These are phyloP conservation scores for Globisporangium paroecandrum DNA, from an alignment of 352 stramenopile species.

Conservation along the genomic window DNA sequence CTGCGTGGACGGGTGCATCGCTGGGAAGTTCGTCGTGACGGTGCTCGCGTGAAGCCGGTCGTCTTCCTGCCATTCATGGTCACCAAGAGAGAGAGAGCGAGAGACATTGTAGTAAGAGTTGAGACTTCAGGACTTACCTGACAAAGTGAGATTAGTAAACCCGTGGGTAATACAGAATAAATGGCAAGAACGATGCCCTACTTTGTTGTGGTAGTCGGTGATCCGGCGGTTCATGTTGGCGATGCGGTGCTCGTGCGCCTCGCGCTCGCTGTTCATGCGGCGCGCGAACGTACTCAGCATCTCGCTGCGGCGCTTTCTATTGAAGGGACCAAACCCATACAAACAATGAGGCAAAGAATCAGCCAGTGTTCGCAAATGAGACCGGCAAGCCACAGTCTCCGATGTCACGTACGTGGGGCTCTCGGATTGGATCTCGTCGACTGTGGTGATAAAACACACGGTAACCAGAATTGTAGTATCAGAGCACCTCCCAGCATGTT, in stretches of 20 bases:
- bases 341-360: not conserved
- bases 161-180: not conserved
- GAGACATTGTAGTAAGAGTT: too few species aligned
- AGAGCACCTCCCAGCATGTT: not conserved
- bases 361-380: not conserved
- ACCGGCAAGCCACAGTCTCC: too few species aligned
- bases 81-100: not conserved
- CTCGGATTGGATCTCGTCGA: slow-evolving; percentile 36
- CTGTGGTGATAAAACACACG: slow-evolving; percentile 7
- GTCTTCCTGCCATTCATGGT: slow-evolving; percentile 36
- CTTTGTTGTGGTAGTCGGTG: slow-evolving; percentile 69
- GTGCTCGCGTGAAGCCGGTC: slow-evolving; percentile 60
- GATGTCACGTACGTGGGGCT: slow-evolving; percentile 39
- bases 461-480: not conserved
- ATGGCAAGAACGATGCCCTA: slow-evolving; percentile 15
- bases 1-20: slow-evolving; percentile 74
- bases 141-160: not conserved
- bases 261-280: slow-evolving; percentile 53
- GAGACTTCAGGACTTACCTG: not conserved
- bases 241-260: slow-evolving; percentile 57
- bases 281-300: slow-evolving; percentile 51
- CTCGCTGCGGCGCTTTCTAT: slow-evolving; percentile 46
- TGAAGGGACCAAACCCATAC: not conserved
- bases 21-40: slow-evolving; percentile 71
- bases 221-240: slow-evolving; percentile 85